These are phyloP conservation scores for Porphyrellus cyaneotinctus DNA, from an alignment of 768 basidiomycete genomes.

Conservation along the genomic window DNA sequence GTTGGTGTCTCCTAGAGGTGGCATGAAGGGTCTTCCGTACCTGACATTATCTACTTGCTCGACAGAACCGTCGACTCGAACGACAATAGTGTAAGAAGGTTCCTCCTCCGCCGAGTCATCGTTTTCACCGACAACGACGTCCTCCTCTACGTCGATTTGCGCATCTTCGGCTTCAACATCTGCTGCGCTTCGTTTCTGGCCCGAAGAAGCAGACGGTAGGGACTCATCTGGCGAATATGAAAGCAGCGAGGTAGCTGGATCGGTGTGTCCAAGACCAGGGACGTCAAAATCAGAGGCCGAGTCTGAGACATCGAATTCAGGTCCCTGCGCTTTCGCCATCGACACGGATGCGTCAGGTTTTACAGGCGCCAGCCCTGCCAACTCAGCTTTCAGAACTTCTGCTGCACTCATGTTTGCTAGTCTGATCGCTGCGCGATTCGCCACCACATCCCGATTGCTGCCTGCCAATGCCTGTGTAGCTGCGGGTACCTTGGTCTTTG, in stretches of 20 bases:
- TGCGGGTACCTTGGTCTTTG: constrained; percentile 51
- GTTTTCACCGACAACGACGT: constrained; percentile 30
- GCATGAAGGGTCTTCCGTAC: constrained; percentile 43
- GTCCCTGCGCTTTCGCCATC: constrained; percentile 33
- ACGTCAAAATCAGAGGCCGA: constrained; percentile 33
- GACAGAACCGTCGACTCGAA: constrained; percentile 89
- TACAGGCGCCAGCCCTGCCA: constrained; percentile 52
- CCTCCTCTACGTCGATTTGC: constrained; percentile 28
- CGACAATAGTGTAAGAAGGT: constrained; percentile 57
- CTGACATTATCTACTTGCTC: constrained; percentile 91
- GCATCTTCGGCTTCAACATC: constrained; percentile 42
- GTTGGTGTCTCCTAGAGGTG: background rate
- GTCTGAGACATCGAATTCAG: constrained; percentile 24
- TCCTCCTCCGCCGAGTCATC: constrained; percentile 49
- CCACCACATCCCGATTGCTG: constrained; percentile 87
- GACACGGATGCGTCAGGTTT: constrained; percentile 32
- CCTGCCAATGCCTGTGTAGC: constrained; percentile 75
- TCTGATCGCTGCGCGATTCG: constrained; percentile 84
- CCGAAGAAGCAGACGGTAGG: constrained; percentile 10
- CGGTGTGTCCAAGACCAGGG: constrained; percentile 32
- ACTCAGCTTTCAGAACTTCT: constrained; percentile 87
- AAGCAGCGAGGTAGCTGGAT: constrained; percentile 11
- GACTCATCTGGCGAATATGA: constrained; percentile 23
- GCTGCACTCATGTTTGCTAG: constrained; percentile 98
- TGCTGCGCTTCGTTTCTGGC: constrained; percentile 45